Evolutionary conservation across 768 basidiomycete species (phyloP), one percentile per base, ranked within the genome.

Genomic region (Rhizopogon salebrosus): DNA sequence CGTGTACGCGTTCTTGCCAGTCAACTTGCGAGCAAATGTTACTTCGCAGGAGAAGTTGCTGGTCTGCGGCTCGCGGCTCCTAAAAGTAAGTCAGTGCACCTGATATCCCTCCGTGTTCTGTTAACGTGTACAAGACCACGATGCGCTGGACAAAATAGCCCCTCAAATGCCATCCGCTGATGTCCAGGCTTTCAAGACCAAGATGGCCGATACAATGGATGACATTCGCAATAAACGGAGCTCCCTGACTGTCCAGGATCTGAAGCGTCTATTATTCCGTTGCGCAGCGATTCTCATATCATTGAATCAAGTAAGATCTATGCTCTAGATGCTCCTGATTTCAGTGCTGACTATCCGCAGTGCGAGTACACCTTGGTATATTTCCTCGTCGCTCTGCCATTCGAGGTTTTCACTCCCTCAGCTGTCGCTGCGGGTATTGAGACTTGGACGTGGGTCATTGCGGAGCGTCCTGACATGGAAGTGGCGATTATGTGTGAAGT

Each of bases 401-500:
- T 98, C 60, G 87, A 89, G 52, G 85, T 90, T 3, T 92, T 92
- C 56, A 94, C 89, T 1, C 92, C 94, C 1, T 74, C 89, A 4
- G 84, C 93, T 1, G 82, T 98, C 52, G 80, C 90, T 14, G 82
- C 90, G 2, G 95, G 92, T 0, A 85, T 94, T 39, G 94, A 98
- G 63, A 87, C 88, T 9, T 98, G 97, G 97, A 92, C 89, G 3
- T 98, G 95, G 95, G 79, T 97, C 0, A 87, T 97, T 49, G 83
- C 89, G 13, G 89, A 95, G 64, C 83, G 90, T 54, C 85, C 90
- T 0, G 79, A 80, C 42, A 74, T 88, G 10, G 95, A 98, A 68
- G 81, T 94, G 43, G 82, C 85, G 2, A 68, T 98, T 18, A 87
- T 98, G 78, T 75, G 82, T 4, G 94, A 98, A 61, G 80, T 98